Evolutionary conservation across 805 yeast species (phyloP), one percentile per base, ranked within the genome.

Genomic region (Lipomyces chichibuensis): DNA sequence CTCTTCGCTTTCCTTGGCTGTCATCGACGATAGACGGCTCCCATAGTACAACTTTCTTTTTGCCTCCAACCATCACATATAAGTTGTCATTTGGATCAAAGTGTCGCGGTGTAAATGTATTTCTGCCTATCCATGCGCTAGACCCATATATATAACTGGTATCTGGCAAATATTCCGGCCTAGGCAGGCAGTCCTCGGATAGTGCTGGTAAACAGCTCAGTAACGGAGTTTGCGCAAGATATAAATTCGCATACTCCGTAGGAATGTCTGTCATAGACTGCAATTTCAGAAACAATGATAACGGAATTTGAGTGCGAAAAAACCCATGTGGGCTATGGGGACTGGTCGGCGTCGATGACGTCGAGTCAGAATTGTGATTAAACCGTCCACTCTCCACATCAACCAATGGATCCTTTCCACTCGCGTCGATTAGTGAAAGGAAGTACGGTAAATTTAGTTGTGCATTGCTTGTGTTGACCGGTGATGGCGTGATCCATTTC

Each of bases 71-170:
- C 69, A 70, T 64, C 37, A 69, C 71, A 49, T 70, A 66, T 20
- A 70, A 52, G 53, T 70, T 70, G 32, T 69, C 70, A 58, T 70
- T 69, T 43, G 72, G 65, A 54, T 70, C 73, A 54, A 57, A 65
- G 51, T 70, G 73, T 52, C 70, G 62, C 20, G 73, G 65, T 20
- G 73, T 70, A 51, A 57, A 69, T 32, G 73, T 66, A 17, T 55
- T 46, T 11, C 65, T 61, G 17, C 73, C 73, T 20, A 70, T 69
- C 73, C 73, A 70, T 25, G 64, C 69, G 25, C 63, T 65, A 49
- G 64, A 61, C 2, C 63, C 67, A 53, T 63, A 70, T 7, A 67
- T 59, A n/a, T 63, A 9, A 17, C 58, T 20, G 23, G 43, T 23
- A n/a, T 46, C 58, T 4, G 62, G 68, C n/a, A 66, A 20, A 25